Conservation (phyloP, 148 eudicot species). For the Pouteria glomerata region DNA sequence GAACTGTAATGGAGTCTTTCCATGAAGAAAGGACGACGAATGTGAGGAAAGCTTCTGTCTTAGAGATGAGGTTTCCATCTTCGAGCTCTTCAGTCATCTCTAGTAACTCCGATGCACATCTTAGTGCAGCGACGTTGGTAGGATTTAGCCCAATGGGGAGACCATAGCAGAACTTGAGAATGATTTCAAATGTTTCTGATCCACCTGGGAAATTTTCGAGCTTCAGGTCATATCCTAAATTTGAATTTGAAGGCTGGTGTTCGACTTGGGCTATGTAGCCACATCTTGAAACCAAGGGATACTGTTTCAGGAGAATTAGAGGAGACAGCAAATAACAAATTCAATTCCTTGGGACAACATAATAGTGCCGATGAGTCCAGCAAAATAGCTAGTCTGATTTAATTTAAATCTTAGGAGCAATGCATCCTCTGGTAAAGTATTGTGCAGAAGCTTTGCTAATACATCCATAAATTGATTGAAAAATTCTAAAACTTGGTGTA, state of each 20-base stretch:
- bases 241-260: constrained; percentile 27
- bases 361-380: not conserved
- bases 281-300: constrained; percentile 50
- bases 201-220: constrained; percentile 66
- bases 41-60: constrained; percentile 60
- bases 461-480: too few species aligned
- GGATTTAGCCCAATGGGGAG: constrained; percentile 45
- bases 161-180: constrained; percentile 56
- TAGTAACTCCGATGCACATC: constrained; percentile 66
- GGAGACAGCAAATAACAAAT: not conserved
- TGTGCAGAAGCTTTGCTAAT: too few species aligned
- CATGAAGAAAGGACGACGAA: constrained; percentile 60
- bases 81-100: constrained; percentile 75
- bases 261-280: constrained; percentile 46
- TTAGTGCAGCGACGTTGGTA: constrained; percentile 43
- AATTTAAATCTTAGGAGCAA: not conserved
- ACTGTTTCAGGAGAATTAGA: constrained; percentile 34
- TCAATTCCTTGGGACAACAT: not conserved
- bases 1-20: constrained; percentile 55
- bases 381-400: not conserved
- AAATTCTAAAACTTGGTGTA: too few species aligned
- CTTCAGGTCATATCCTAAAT: constrained; percentile 31
- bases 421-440: not conserved
- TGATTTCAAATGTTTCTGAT: constrained; percentile 42
- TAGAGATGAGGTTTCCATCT: constrained; percentile 62